phyloP scores from a whole-genome alignment of 352 stramenopile genomes.

The Pythium vanterpoolii region DNA sequence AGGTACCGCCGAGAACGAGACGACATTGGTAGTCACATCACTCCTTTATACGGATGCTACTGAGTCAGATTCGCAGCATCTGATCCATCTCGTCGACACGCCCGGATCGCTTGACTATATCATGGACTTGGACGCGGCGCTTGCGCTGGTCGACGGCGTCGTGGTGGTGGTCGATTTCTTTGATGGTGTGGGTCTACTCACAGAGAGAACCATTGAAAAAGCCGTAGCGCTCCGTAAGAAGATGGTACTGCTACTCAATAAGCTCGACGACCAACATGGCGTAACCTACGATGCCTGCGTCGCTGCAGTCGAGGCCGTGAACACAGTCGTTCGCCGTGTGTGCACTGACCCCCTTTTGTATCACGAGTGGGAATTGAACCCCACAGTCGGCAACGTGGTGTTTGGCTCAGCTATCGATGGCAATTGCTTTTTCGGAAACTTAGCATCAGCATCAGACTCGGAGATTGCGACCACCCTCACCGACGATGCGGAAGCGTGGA shows the following conservation, averaged over 20 bases:
- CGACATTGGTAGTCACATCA: not conserved
- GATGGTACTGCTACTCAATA: not conserved
- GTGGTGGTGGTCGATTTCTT: slow-evolving; percentile 3
- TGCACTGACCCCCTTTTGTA: not conserved
- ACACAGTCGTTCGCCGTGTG: not conserved
- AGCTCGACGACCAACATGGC: not conserved
- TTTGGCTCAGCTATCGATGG: not conserved
- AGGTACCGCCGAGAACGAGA: not conserved
- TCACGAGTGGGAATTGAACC: not conserved
- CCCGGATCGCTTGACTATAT: not conserved
- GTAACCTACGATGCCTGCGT: not conserved
- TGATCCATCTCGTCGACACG: slow-evolving; percentile 7
- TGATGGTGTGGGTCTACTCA: slow-evolving; percentile 3
- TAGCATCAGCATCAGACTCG: not conserved
- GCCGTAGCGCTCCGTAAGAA: not conserved
- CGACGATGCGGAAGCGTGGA: not conserved
- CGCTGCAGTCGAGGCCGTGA: not conserved
- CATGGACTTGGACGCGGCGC: slow-evolving; percentile 3
- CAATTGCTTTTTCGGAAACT: not conserved
- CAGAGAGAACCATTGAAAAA: not conserved
- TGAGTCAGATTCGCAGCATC: not conserved
- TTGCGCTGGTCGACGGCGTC: not conserved
- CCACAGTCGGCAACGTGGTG: not conserved
- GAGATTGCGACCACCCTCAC: not conserved
- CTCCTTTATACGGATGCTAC: not conserved